Conservation (phyloP, 148 eudicot species). For the Camellia granthamiana region DNA sequence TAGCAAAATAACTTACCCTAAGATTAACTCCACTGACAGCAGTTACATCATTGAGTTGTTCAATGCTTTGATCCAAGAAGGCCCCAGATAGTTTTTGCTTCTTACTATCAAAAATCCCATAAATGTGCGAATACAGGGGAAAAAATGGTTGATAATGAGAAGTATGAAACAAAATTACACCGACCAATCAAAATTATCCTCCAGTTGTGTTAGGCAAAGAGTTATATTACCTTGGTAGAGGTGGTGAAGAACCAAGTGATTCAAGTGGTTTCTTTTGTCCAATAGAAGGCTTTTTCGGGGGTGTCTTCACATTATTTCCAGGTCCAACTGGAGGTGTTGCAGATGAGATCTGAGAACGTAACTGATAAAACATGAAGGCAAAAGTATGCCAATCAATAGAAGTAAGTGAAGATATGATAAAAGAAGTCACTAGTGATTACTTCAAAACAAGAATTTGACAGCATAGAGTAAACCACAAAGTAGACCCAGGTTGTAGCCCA, state of each 20-base stretch:
- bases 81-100: conserved; percentile 83
- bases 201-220: background rate
- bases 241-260: conserved; percentile 64
- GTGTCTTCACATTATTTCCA: conserved; percentile 50
- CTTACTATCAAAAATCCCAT: conserved; percentile 47
- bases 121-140: background rate
- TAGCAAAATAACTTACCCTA: conserved; percentile 47
- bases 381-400: conserved; percentile 7
- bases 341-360: conserved; percentile 48
- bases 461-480: no score
- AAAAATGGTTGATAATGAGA: background rate
- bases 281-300: conserved; percentile 56
- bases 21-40: conserved; percentile 97
- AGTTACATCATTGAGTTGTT: conserved; percentile 97
- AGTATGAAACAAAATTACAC: background rate
- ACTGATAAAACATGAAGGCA: conserved; percentile 22
- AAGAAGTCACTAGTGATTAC: background rate
- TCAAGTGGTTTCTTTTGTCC: conserved; percentile 87
- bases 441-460: background rate
- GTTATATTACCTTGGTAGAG: conserved; percentile 58
- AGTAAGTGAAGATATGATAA: background rate
- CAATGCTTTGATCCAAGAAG: conserved; percentile 87
- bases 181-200: background rate
- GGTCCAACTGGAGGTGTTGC: conserved; percentile 33
- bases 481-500: no score